Base-by-base conservation (phyloP, 129 eudicot genomes). In the Flaveria linearis region DNA sequence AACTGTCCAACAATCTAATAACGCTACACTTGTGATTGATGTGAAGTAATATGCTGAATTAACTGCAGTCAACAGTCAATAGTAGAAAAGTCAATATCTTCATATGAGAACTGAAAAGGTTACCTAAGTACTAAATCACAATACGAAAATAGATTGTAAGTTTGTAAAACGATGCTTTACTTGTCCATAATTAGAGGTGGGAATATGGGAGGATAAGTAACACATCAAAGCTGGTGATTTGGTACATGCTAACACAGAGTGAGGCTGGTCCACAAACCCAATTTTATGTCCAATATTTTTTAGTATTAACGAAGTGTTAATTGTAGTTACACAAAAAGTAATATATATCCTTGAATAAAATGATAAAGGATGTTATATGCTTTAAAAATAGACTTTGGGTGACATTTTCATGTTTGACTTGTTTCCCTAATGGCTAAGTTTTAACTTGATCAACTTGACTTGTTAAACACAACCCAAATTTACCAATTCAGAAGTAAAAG, bases 21-120 rank as follows among this genome's bases (percentile, higher is more conserved):
- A 25, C 0, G 97, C 86, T 75, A 93, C 98, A 68, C 97, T 90
- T 15, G 98, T 93, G 65, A 93, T 88, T 45, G 98, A 93, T 74
- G 98, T 82, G 69, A 78, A 93, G 78, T 93, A 85, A 68, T 41
- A 93, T n/a, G 97, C 91, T 82, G 91, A 88, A 86, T 86, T 88
- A 76, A 78, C 98, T 93, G 89, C 43, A 71, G 14, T 18, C 49
- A 72, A 69, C n/a, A 18, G 17, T 22, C 49, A 72, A 52, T 22
- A 23, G 8, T 41, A 65, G 63, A 33, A 45, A 25, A 79, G 62
- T 66, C 55, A 80, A 26, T 26, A 70, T 22, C 52, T 23, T 69
- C 47, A 9, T 26, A 61, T 13, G 10, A 39, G 9, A 12, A 28
- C 49, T 58, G 9, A 23, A 43, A 23, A 74, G 55, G 57, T 43